Evolutionary conservation across 2,329 filamentous ascomycete species (phyloP), one percentile per base, ranked within the genome.

Genomic region (Colletotrichum spinosum): DNA sequence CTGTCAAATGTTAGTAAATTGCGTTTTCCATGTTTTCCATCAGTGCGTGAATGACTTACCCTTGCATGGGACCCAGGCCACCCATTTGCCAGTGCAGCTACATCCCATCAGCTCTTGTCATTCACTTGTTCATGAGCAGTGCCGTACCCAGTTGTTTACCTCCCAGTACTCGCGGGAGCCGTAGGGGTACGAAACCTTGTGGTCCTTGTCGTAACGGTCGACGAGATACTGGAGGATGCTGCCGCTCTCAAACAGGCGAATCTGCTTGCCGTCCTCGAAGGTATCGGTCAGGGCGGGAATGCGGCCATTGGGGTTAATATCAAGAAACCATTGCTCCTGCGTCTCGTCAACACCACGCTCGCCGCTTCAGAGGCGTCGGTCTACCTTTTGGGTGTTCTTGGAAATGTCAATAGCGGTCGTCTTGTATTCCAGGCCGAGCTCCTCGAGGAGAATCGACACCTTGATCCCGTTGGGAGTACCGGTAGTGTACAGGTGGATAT

Each of bases 391-490:
- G 8, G 65, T 69, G 75, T 93, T 92, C 68, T 92, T 91, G 68
- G 77, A 81, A 65, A 97, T 85, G n/a, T 91, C 85, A 72, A 97
- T 89, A 48, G 86, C 83, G 56, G 90, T 86, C 48, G 80, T 75
- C 79, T 93, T 89, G 81, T 97, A 97, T n/a, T 90, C 87, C 45
- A 97, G 81, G 70, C 90, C 90, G 5, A 97, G 85, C 80, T 97
- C 94, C 79, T 97, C 93, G 13, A 97, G 82, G 9, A 92, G 85
- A 69, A 97, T 97, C 61, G 92, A 94, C 67, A 93, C 87, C 78
- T 97, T 97, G 84, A 96, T 91, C 69, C 94, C 93, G 79, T 97
- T 97, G 50, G 94, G 93, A 55, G 94, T 97, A 73, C 89, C 86
- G 11, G 86, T 84, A 11, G 93, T 97, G 81, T 96, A 97, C 37